Evolutionary conservation across 2,329 filamentous ascomycete species (phyloP).

Genomic region (Scedosporium boydii): DNA sequence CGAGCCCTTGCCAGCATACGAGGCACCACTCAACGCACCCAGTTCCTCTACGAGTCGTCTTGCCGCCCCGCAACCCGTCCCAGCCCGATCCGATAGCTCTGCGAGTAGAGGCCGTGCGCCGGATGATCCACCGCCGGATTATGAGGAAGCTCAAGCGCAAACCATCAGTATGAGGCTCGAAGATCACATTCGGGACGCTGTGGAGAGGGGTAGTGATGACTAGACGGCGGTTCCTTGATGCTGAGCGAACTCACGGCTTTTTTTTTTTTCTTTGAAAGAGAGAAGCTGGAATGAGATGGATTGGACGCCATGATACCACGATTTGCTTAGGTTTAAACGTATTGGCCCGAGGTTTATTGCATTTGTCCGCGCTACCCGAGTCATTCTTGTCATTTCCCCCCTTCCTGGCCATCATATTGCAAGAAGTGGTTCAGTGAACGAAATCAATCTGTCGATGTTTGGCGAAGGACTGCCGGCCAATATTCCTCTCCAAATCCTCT

Average conservation of each 20-base stretch:
- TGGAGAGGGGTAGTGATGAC: constrained; percentile 46
- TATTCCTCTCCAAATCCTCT: too few species aligned
- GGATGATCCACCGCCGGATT: constrained; percentile 77
- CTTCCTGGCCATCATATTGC: too few species aligned
- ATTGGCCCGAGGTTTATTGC: neutral
- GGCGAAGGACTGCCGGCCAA: too few species aligned
- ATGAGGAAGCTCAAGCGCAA: constrained; percentile 82
- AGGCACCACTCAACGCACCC: constrained; percentile 39
- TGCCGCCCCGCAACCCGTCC: neutral
- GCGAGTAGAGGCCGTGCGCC: constrained; percentile 34
- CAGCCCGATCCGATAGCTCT: constrained; percentile 22
- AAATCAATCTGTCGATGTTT: too few species aligned
- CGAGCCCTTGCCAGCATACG: constrained; percentile 83
- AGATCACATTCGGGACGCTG: constrained; percentile 63
- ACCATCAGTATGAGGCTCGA: constrained; percentile 50
- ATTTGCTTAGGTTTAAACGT: neutral
- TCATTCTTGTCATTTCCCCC: too few species aligned
- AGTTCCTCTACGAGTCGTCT: constrained; percentile 10
- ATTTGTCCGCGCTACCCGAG: neutral
- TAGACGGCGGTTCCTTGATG: neutral
- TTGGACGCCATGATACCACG: neutral
- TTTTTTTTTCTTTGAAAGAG: neutral
- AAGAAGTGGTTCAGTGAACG: too few species aligned
- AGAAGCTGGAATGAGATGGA: neutral
- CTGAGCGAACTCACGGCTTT: neutral